Percentiles rank a stretch among this genome's conserved stretches.
Conservation (phyloP, 129 eudicot species). For the carrot (Daucus carota) region DNA sequence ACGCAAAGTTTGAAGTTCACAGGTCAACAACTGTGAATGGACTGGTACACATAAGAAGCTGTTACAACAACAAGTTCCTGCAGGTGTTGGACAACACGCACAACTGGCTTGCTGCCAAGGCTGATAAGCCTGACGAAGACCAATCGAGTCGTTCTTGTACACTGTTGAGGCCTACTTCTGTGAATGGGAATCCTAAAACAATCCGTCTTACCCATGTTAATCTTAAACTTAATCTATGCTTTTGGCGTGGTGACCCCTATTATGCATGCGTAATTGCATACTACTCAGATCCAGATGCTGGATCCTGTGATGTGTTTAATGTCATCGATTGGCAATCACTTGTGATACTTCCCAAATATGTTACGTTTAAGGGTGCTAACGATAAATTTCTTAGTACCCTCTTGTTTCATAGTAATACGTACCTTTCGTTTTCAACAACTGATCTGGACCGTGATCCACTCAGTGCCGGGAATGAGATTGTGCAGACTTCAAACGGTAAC, state of each 20-base stretch:
- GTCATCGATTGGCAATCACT: constrained; percentile 2
- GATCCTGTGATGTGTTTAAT: not conserved
- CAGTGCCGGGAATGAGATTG: not conserved
- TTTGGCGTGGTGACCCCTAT: not conserved
- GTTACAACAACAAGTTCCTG: constrained; percentile 7
- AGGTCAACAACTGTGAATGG: not conserved
- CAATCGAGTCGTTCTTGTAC: constrained; percentile 1
- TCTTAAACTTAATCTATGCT: not conserved
- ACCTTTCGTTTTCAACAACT: not conserved
- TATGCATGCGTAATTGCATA: too few relatives aligned
- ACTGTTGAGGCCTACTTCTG: not conserved
- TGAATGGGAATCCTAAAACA: not conserved
- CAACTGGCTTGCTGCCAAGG: too few relatives aligned
- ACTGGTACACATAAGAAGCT: constrained; percentile 6
- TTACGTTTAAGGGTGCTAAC: not conserved
- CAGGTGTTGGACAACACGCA: too few relatives aligned
- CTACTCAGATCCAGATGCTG: not conserved
- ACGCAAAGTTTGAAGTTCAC: not conserved
- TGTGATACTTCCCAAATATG: not conserved
- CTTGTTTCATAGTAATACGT: not conserved
- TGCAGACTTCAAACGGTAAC: not conserved
- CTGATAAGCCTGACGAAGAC: not conserved
- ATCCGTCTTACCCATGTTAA: not conserved
- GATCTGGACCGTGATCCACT: not conserved
- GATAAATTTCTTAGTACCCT: not conserved